Evolutionary conservation across 164 flowering plant genomes (phyloP), one percentile per base, ranked within the genome.

Genomic region (Chimonanthus praecox): DNA sequence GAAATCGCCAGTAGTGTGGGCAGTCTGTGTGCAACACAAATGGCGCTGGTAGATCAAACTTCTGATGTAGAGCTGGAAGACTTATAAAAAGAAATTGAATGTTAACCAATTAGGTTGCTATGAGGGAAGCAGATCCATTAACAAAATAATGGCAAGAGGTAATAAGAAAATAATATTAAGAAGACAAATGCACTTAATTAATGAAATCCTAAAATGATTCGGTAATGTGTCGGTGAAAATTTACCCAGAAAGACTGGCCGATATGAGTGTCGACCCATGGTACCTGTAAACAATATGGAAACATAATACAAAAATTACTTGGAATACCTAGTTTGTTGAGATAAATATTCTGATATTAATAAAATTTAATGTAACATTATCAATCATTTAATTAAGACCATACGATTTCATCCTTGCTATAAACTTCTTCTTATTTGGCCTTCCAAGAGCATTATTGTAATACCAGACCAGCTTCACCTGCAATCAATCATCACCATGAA

Each of bases 391-490:
- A 51, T 46, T 5, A 73, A 64, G 69, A 62, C 70, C 73, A 75
- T 88, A 95, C 98, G 98, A 87, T 90, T 93, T 92, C 51, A 67
- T 8, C 69, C 98, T 92, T 69, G 99, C 97, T 43, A 93, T 95
- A 70, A 95, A 89, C 77, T 95, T 95, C 87, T 95, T 95, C 87
- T 93, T 95, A 43, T 88, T 58, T 54, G 99, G 98, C 85, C 97
- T 86, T 76, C 98, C 98, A 78, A 93, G 89, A 13, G 98, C 98
- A 83, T 95, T 95, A 84, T 95, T 90, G 73, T 95, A 95, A 76
- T 95, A 93, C 97, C 99, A 93, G 72, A 95, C 98, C 76, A 95
- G 86, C 86, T 95, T 95, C 85, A 95, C 99, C 99, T 95, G 71
- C 73, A 85, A 48, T 33, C 33, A 7, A 10, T 62, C 33, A 8